Evolutionary conservation across 805 yeast genomes (phyloP).

Genomic region (Priceomyces fermenticarens): DNA sequence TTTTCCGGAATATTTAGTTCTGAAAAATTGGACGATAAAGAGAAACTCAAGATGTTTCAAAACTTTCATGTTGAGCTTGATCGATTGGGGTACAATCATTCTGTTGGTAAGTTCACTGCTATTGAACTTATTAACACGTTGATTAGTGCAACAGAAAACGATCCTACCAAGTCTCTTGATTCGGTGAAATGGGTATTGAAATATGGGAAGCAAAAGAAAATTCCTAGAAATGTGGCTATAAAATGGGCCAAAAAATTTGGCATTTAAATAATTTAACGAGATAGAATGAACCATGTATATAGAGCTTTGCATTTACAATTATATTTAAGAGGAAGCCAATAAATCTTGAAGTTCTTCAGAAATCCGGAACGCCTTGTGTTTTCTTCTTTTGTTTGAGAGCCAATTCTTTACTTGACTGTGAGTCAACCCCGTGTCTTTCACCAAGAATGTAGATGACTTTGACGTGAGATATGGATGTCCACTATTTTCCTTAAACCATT

Average conservation of each 20-base stretch:
- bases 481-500: constrained; percentile 1
- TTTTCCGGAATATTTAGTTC: constrained; percentile 28
- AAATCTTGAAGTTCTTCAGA: constrained; percentile 1
- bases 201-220: constrained; percentile 8
- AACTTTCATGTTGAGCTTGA: constrained; percentile 14
- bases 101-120: constrained; percentile 12
- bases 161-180: constrained; percentile 3
- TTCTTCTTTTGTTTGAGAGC: constrained; percentile 4
- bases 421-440: neutral
- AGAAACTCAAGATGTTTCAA: constrained; percentile 16
- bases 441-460: neutral
- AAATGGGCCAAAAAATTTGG: constrained; percentile 7
- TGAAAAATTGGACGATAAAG: constrained; percentile 10
- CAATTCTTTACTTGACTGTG: constrained; percentile 2
- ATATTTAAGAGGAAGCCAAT: neutral
- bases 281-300: neutral
- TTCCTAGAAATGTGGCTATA: constrained; percentile 4
- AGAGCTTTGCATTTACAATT: neutral
- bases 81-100: constrained; percentile 12
- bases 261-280: neutral
- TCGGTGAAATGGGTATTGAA: constrained; percentile 7
- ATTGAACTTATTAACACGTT: constrained; percentile 11
- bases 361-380: neutral
- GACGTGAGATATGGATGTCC: constrained; percentile 2
- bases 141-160: constrained; percentile 6